phyloP scores from a whole-genome alignment of 495 filamentous ascomycete species.

The Polyplosphaeria fusca region DNA sequence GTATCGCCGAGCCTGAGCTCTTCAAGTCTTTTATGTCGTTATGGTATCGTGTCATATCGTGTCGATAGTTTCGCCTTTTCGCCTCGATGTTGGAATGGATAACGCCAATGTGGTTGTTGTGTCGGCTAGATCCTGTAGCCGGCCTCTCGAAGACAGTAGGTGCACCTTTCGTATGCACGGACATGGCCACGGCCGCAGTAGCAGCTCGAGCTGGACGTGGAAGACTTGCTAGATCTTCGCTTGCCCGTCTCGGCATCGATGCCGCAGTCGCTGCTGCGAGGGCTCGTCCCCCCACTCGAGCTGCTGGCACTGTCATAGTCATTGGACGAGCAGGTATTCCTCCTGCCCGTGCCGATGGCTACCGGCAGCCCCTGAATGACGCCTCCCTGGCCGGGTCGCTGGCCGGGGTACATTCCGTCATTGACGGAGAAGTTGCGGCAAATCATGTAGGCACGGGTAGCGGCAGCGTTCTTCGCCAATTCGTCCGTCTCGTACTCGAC shows the following conservation, averaged over 20 bases:
- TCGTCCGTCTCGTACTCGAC: slow-evolving; percentile 73
- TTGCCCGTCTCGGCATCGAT: slow-evolving; percentile 31
- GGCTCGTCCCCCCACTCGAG: slow-evolving; percentile 56
- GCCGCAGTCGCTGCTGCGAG: slow-evolving; percentile 49
- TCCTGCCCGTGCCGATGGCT: slow-evolving; percentile 62
- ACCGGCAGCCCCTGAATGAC: slow-evolving; percentile 85
- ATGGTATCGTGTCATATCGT: slow-evolving; percentile 12
- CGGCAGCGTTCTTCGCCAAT: slow-evolving; percentile 88
- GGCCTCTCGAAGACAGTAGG: slow-evolving; percentile 31
- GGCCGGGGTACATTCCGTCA: slow-evolving; percentile 79
- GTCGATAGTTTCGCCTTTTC: slow-evolving; percentile 6
- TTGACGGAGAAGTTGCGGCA: slow-evolving; percentile 99
- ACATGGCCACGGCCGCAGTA: slow-evolving; percentile 34
- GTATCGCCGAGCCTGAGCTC: slow-evolving; percentile 36
- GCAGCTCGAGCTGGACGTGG: slow-evolving; percentile 20
- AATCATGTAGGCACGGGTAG: slow-evolving; percentile 95
- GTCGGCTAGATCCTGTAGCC: slow-evolving; percentile 24
- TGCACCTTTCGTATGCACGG: slow-evolving; percentile 33
- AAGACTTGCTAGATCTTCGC: slow-evolving; percentile 35
- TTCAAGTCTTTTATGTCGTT: slow-evolving; percentile 31
- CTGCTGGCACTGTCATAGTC: slow-evolving; percentile 47
- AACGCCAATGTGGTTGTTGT: slow-evolving; percentile 5
- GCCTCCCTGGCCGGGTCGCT: slow-evolving; percentile 65
- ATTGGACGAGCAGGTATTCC: slow-evolving; percentile 42
- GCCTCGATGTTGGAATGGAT: not conserved